phyloP scores from a whole-genome alignment of 1,284 basidiomycete genomes.

The Golubevia sp. region DNA sequence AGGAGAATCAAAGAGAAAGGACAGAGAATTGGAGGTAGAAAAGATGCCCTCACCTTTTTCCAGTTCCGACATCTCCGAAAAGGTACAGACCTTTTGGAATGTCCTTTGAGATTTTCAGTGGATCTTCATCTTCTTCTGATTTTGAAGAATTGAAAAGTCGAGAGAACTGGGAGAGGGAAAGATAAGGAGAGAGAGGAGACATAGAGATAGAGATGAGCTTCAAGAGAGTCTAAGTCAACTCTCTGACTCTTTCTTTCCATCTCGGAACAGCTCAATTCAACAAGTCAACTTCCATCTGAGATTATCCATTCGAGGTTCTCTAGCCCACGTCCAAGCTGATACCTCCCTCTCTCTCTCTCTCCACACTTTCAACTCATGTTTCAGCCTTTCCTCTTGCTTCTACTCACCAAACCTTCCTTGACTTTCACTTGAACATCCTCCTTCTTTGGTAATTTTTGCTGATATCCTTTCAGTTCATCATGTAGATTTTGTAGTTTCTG shows the following conservation, averaged over 20 bases:
- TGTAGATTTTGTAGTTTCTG: slow-evolving; percentile 79
- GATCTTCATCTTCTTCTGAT: too few species aligned
- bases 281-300: too few species aligned
- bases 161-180: slow-evolving; percentile 59
- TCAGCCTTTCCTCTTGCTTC: too few species aligned
- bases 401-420: background rate
- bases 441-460: slow-evolving; percentile 16
- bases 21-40: background rate
- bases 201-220: slow-evolving; percentile 65
- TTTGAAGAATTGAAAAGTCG: slow-evolving; percentile 29
- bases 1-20: background rate
- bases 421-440: background rate
- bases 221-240: too few species aligned
- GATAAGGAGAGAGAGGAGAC: slow-evolving; percentile 69
- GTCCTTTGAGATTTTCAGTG: slow-evolving; percentile 61
- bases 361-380: too few species aligned
- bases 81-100: slow-evolving; percentile 89
- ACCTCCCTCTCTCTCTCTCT: too few species aligned
- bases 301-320: too few species aligned
- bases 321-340: background rate
- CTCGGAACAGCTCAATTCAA: too few species aligned
- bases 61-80: slow-evolving; percentile 96
- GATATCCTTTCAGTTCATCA: slow-evolving; percentile 73
- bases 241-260: too few species aligned
- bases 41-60: slow-evolving; percentile 63